Percentiles rank a stretch among this genome's conserved stretches.
phyloP scores from a whole-genome alignment of 345 rosid genomes.

The Lepidium sativum region DNA sequence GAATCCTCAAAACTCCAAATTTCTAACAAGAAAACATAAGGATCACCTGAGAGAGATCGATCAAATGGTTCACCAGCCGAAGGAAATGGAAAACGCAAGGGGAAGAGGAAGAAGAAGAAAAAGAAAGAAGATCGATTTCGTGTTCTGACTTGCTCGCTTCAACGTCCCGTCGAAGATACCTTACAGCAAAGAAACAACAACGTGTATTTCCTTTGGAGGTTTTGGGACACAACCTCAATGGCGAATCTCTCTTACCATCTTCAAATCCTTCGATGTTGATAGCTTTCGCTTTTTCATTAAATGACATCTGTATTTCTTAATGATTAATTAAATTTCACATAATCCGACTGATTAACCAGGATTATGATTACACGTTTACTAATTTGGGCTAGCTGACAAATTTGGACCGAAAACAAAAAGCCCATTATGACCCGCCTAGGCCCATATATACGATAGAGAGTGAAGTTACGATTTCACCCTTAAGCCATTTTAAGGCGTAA shows the following conservation, averaged over 20 bases:
- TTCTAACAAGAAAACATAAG: not conserved
- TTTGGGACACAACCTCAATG: conserved; percentile 12
- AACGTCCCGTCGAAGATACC: conserved; percentile 16
- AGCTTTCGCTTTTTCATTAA: not conserved
- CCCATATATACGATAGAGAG: not conserved
- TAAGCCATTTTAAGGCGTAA: not conserved
- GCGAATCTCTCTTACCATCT: conserved; percentile 4
- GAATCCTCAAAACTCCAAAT: not conserved
- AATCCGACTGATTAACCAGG: not conserved
- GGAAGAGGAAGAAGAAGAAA: not conserved
- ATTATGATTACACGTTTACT: too few species aligned
- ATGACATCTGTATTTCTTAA: not conserved
- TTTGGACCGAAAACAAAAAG: conserved; percentile 9
- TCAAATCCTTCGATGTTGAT: conserved; percentile 6
- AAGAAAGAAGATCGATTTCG: conserved; percentile 8
- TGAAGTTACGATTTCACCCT: not conserved
- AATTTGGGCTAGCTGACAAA: too few species aligned
- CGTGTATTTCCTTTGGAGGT: conserved; percentile 3
- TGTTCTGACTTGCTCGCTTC: conserved; percentile 4
- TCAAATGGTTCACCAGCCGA: not conserved
- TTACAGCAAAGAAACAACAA: not conserved
- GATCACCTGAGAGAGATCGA: conserved; percentile 24
- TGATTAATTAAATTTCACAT: not conserved
- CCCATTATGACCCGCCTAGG: not conserved
- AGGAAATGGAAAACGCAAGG: not conserved